Conservation (phyloP, 2,329 filamentous ascomycete genomes). For the Mollisia scopiformis region DNA sequence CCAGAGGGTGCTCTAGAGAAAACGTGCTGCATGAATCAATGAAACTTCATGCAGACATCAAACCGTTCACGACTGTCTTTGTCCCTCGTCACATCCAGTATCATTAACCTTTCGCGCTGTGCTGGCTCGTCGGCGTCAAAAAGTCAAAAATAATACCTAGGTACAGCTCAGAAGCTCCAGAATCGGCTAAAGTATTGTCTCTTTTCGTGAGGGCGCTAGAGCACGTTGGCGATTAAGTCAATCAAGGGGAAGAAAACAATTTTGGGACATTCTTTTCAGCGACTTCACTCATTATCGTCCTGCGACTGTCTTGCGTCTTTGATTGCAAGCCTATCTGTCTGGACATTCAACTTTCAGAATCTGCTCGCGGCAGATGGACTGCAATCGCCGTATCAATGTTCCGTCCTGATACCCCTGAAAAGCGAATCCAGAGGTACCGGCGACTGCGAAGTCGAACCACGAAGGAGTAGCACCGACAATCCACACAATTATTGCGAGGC, state of each 20-base stretch:
- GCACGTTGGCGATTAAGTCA: background rate
- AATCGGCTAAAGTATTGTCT: conserved; percentile 9
- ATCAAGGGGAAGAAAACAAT: conserved; percentile 11
- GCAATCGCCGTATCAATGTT: conserved; percentile 33
- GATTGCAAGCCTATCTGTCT: conserved; percentile 5
- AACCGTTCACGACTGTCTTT: background rate
- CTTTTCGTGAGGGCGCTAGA: conserved; percentile 7
- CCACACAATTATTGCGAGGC: conserved; percentile 29
- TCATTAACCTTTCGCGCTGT: background rate
- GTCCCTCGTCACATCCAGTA: background rate
- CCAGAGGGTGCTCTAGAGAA: background rate
- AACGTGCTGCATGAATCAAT: conserved; percentile 9
- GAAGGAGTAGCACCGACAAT: conserved; percentile 8
- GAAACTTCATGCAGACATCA: conserved; percentile 7
- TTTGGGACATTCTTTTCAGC: background rate
- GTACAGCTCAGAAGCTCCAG: background rate
- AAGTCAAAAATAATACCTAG: background rate
- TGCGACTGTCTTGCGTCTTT: background rate
- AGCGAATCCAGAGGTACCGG: conserved; percentile 20
- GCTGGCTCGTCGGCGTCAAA: background rate
- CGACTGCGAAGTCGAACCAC: conserved; percentile 18
- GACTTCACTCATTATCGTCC: background rate
- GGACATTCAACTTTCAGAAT: conserved; percentile 19
- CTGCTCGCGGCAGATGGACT: conserved; percentile 29
- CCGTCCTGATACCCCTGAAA: conserved; percentile 33